Evolutionary conservation across 768 basidiomycete genomes (phyloP).

Genomic region (Naganishia vaughanmartiniae): DNA sequence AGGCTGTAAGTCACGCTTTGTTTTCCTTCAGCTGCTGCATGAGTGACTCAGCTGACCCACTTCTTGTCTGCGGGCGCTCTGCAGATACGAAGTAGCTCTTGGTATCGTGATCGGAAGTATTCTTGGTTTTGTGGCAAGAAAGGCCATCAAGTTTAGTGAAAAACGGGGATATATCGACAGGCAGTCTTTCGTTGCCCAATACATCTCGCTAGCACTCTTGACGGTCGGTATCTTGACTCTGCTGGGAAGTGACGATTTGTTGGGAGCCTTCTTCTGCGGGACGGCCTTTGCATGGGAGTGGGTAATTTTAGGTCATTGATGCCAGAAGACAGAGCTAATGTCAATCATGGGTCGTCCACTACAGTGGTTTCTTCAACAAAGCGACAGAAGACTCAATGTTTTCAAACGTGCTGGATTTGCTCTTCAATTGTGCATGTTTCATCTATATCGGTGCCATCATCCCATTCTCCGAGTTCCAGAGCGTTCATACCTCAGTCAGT

Average conservation of each 20-base stretch:
- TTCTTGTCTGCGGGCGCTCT: neutral
- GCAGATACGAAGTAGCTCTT: slow-evolving; percentile 70
- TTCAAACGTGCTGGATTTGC: slow-evolving; percentile 85
- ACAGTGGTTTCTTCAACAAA: slow-evolving; percentile 55
- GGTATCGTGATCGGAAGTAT: slow-evolving; percentile 71
- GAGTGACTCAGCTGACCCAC: neutral
- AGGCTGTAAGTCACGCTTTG: slow-evolving; percentile 16
- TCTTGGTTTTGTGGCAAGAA: slow-evolving; percentile 74
- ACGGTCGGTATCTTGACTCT: slow-evolving; percentile 66
- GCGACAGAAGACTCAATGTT: slow-evolving; percentile 95
- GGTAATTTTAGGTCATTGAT: slow-evolving; percentile 54
- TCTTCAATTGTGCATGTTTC: slow-evolving; percentile 92
- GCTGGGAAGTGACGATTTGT: slow-evolving; percentile 86
- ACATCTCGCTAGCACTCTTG: slow-evolving; percentile 51
- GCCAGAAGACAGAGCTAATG: neutral
- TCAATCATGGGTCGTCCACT: neutral
- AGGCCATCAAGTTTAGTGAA: slow-evolving; percentile 92
- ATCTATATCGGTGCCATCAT: slow-evolving; percentile 97
- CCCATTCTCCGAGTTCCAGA: slow-evolving; percentile 78
- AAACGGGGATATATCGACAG: slow-evolving; percentile 81
- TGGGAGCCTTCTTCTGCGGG: slow-evolving; percentile 92
- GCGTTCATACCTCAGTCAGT: slow-evolving; percentile 59
- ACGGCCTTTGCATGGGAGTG: slow-evolving; percentile 96
- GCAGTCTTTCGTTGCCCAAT: slow-evolving; percentile 88
- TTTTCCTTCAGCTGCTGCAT: neutral